Conservation (phyloP, 164 flowering plant species). For the Berberis vulgaris region DNA sequence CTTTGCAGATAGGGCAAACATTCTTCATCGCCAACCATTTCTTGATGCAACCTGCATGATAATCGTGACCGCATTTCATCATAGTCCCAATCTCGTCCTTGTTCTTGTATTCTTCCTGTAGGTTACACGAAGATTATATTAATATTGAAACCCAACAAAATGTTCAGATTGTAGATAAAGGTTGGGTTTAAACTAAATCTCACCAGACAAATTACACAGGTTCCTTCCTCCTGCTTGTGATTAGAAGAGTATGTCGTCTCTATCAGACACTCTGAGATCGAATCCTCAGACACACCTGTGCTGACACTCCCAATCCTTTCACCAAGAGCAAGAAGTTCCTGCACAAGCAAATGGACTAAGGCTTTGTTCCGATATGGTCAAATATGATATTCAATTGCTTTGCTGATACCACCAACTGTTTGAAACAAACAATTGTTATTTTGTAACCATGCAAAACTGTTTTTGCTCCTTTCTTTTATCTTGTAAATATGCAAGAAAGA, state of each 20-base stretch:
- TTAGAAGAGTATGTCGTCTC: conserved; percentile 23
- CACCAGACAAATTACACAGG: conserved; percentile 1
- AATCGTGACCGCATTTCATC: conserved; percentile 42
- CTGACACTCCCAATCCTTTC: conserved; percentile 63
- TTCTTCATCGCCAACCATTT: conserved; percentile 66
- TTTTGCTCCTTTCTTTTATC: too few species aligned
- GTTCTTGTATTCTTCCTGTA: conserved; percentile 51
- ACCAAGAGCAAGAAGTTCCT: conserved; percentile 67
- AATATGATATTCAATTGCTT: too few species aligned
- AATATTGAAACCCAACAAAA: too few species aligned
- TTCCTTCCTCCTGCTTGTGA: conserved; percentile 25
- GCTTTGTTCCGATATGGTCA: too few species aligned
- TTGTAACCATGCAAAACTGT: too few species aligned
- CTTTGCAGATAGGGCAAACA: conserved; percentile 60
- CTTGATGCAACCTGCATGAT: conserved; percentile 43
- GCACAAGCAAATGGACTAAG: conserved; percentile 7
- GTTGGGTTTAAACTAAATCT: too few species aligned
- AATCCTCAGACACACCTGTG: conserved; percentile 53
- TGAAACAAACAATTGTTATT: too few species aligned
- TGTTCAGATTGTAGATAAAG: too few species aligned
- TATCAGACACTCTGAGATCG: conserved; percentile 34
- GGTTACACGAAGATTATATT: too few species aligned
- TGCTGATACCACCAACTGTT: too few species aligned
- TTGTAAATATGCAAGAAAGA: too few species aligned
- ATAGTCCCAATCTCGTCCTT: conserved; percentile 38